Base-by-base conservation (phyloP, 257 asterid genomes). In the Nicotiana otophora region DNA sequence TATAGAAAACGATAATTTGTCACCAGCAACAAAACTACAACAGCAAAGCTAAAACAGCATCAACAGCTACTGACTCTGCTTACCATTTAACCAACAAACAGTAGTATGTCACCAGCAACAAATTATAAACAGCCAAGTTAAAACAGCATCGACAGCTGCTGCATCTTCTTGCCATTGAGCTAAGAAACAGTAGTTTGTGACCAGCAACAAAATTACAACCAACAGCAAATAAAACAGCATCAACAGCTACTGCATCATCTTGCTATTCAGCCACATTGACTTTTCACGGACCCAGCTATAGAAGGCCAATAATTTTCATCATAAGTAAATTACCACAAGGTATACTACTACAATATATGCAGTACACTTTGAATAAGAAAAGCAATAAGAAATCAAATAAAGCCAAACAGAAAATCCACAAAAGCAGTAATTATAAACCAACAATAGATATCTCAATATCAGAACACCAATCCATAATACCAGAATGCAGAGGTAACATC, bases 201-300 rank as follows among this genome's bases (percentile, higher is more conserved):
- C 51, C 86, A 26, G 86, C 84, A 82, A 82, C 84, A 87, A 82
- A 67, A 82, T 28, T 69, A 81, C 80, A 81, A 82, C 85, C 87
- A 86, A 88, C 93, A 82, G 86, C 89, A 66, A 83, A 64, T 70
- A 67, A 53, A 68, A 86, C 84, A 82, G 87, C 89, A 86, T 79
- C 86, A 72, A 84, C 88, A 83, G 84, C 83, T 66, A 64, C 89
- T 81, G 89, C 90, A 85, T 84, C 90, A 64, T 79, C 91, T 81
- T 77, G 81, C 83, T 84, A 87, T 51, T 86, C 90, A 84, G 87
- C 89, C 83, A 87, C 93, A 87, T 84, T 89, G 80, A 88, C 88
- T 86, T 87, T 88, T 89, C 97, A 85, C 82, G 90, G 83, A 53
- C 91, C 84, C 86, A 89, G 88, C 98, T 91, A 94, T 85, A 90